Percentiles rank a stretch among this genome's conserved stretches.
phyloP scores from a whole-genome alignment of 2,329 filamentous ascomycete species.

The Epichloe hybrida region DNA sequence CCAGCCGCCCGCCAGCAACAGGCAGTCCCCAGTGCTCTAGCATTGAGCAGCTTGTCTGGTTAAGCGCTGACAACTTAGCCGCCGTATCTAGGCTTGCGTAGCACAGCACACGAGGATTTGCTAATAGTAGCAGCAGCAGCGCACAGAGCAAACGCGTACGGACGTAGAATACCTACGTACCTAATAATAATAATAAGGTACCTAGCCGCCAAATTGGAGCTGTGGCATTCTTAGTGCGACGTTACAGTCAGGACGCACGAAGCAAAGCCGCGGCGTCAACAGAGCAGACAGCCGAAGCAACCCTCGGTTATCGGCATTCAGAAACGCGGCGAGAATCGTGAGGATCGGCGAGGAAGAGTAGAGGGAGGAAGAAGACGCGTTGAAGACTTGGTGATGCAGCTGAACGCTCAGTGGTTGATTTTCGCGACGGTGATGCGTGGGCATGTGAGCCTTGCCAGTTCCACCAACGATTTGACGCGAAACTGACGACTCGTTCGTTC shows the following conservation, averaged over 20 bases:
- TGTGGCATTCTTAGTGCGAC: neutral
- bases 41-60: neutral
- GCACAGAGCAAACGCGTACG: too few species aligned
- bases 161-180: too few species aligned
- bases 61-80: conserved; percentile 1
- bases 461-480: neutral
- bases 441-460: neutral
- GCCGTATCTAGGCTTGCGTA: neutral
- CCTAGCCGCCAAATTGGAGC: conserved; percentile 2
- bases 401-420: neutral
- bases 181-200: neutral
- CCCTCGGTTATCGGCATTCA: neutral
- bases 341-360: neutral
- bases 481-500: neutral
- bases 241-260: neutral
- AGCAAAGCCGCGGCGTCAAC: neutral
- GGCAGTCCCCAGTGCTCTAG: too few species aligned
- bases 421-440: neutral
- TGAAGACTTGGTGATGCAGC: neutral
- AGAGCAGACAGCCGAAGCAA: neutral
- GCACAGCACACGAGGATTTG: neutral
- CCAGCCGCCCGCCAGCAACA: conserved; percentile 1
- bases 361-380: neutral
- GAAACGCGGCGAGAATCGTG: neutral
- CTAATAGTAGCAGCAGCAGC: neutral